Conservation (phyloP, 192 early-diverging fungal species). For the Funneliformis mosseae region DNA sequence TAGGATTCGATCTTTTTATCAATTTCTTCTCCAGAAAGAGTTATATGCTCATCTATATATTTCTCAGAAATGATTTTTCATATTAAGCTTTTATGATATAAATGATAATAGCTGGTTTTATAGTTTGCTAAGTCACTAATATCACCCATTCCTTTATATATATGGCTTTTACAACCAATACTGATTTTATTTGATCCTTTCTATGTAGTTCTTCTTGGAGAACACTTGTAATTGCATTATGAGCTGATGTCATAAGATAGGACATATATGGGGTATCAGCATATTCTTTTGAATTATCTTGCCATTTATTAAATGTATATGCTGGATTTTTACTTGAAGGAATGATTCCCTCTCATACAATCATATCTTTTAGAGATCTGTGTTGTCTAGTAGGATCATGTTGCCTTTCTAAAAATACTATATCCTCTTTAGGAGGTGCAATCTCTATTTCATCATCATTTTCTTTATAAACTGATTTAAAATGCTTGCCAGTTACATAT, state of each 20-base stretch:
- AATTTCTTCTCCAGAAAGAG: background rate
- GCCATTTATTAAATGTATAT: too few relatives aligned
- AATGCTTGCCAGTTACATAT: too few relatives aligned
- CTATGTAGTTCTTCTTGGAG: background rate
- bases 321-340: too few relatives aligned
- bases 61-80: background rate
- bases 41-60: background rate
- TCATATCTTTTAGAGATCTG: too few relatives aligned
- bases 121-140: background rate
- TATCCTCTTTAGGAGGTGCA: too few relatives aligned
- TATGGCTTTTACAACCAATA: background rate
- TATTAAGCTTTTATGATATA: background rate
- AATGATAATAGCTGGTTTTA: background rate
- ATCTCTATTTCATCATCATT: too few relatives aligned
- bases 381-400: too few relatives aligned
- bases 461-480: too few relatives aligned
- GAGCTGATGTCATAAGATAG: background rate
- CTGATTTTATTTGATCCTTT: conserved; percentile 11
- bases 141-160: background rate
- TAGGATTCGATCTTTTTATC: background rate
- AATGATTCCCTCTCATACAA: too few relatives aligned
- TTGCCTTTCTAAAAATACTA: too few relatives aligned
- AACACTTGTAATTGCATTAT: background rate
- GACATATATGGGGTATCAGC: background rate
- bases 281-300: conserved; percentile 10